These are phyloP conservation scores for Aegilops speltoides DNA, from an alignment of 176 grass and related monocot species.

Conservation along the genomic window DNA sequence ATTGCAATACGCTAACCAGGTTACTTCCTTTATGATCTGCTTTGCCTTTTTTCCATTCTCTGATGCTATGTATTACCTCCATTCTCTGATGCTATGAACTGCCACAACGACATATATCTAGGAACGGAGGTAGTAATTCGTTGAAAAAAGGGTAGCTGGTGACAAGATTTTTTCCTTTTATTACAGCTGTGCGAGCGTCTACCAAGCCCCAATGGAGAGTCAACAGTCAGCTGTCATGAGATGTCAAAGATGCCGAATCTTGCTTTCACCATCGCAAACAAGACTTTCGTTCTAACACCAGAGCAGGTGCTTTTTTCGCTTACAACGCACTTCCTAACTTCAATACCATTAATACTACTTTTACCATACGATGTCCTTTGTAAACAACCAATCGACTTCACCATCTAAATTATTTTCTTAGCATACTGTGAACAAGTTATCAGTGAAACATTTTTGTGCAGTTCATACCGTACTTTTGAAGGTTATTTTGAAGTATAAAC, in stretches of 20 bases:
- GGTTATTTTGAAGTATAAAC: not conserved
- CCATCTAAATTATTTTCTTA: not conserved
- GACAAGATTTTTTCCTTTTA: not conserved
- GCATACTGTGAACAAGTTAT: not conserved
- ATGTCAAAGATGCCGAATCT: slow-evolving; percentile 82
- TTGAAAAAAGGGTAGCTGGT: not conserved
- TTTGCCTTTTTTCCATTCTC: not conserved
- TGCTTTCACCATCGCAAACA: slow-evolving; percentile 77
- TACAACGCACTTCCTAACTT: not conserved
- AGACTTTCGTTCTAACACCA: slow-evolving; percentile 67
- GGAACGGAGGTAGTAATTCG: too few relatives aligned
- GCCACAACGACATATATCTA: too few relatives aligned
- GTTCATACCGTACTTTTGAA: not conserved
- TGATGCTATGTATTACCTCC: not conserved
- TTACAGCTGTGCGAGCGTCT: slow-evolving; percentile 82
- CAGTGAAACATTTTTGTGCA: not conserved
- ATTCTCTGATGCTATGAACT: too few relatives aligned
- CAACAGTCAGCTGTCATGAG: slow-evolving; percentile 70
- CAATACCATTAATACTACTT: not conserved
- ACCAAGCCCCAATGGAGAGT: slow-evolving; percentile 81
- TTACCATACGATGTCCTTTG: not conserved
- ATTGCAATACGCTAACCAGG: slow-evolving; percentile 79
- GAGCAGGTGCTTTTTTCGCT: slow-evolving; percentile 54
- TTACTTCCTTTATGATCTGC: slow-evolving; percentile 7
- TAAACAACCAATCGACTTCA: not conserved